Base-by-base conservation (phyloP, 2,329 filamentous ascomycete genomes). In the Neobulgaria alba region DNA sequence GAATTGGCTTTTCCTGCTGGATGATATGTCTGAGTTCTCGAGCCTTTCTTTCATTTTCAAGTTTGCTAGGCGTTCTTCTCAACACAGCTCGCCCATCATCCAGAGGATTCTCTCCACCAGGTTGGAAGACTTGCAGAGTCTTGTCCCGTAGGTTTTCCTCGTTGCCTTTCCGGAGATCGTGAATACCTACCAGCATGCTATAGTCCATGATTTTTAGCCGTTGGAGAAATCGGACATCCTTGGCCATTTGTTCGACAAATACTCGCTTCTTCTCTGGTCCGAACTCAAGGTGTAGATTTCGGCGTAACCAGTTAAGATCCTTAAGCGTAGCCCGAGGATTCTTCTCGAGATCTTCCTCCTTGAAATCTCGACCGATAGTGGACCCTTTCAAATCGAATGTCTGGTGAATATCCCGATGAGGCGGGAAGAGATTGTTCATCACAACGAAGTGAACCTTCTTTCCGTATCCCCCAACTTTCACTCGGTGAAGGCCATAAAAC, bases 391-490 rank as follows among this genome's bases (percentile, higher is more conserved):
- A 64, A 62, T 98, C 92, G 58, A 95, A 98, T 3, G 89, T 98
- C 57, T 87, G 80, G 66, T 98, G 92, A 46, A 98, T 96, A 62
- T 98, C 92, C 53, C 90, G 79, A 65, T 98, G 92, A 5, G 92
- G 90, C 10, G 92, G 92, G 58, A 98, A 98, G 12, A 98, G 75
- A 62, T 98, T 98, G 70, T 98, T 98, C 92, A 98, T 98, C 60
- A 98, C 89, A 45, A 98, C 92, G 55, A 98, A 98, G 64, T 98
- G 92, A 41, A 96, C 95, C 67, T 98, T 98, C 59, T 90, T 83
- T 48, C 92, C 92, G 60, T 95, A 96, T 0, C 90, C 88, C 0
- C 90, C 88, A 70, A 95, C 93, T 73, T 98, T 98, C 56, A 98
- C 92, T 46, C 92, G 81, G 64, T 98, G 92, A 14, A 98, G 72